Conservation (phyloP, 2,329 filamentous ascomycete species). For the Fusarium tuaranense region DNA sequence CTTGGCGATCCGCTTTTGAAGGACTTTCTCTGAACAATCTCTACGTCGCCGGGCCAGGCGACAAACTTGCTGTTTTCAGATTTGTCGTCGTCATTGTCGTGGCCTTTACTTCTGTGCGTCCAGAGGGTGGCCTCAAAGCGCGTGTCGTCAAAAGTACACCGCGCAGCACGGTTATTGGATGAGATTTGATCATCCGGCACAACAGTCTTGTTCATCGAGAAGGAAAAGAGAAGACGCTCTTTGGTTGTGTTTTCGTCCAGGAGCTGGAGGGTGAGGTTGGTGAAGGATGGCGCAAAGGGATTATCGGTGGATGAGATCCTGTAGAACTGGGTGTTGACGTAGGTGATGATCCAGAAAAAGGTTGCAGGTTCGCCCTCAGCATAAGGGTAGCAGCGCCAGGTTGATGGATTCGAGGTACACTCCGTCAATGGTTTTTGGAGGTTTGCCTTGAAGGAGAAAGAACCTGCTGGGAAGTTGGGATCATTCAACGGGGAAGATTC, state of each 20-base stretch:
- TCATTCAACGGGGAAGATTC: slow-evolving; percentile 20
- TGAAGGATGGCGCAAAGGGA: slow-evolving; percentile 68
- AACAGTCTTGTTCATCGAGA: slow-evolving; percentile 64
- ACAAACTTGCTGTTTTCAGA: slow-evolving; percentile 45
- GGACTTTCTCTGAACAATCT: slow-evolving; percentile 63
- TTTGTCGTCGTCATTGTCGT: slow-evolving; percentile 26
- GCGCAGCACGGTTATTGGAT: slow-evolving; percentile 56
- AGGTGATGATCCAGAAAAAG: slow-evolving; percentile 72
- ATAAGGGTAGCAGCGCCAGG: slow-evolving; percentile 74
- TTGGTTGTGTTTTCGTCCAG: slow-evolving; percentile 58
- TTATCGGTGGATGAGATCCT: slow-evolving; percentile 67
- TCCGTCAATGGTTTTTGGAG: slow-evolving; percentile 64
- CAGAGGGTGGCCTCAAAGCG: slow-evolving; percentile 69
- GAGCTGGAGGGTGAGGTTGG: slow-evolving; percentile 62
- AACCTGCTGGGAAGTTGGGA: slow-evolving; percentile 68
- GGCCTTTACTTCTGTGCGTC: slow-evolving; percentile 56
- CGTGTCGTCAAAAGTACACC: slow-evolving; percentile 70
- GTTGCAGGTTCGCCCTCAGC: slow-evolving; percentile 57
- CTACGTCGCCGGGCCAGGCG: slow-evolving; percentile 69
- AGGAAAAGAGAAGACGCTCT: slow-evolving; percentile 70
- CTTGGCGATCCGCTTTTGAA: slow-evolving; percentile 58
- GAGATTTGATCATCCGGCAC: slow-evolving; percentile 59
- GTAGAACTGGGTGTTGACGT: slow-evolving; percentile 55
- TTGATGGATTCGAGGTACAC: slow-evolving; percentile 68
- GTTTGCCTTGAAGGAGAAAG: slow-evolving; percentile 70